Evolutionary conservation across 2,329 filamentous ascomycete genomes (phyloP).

Genomic region (Fusarium brevicatenulatum): DNA sequence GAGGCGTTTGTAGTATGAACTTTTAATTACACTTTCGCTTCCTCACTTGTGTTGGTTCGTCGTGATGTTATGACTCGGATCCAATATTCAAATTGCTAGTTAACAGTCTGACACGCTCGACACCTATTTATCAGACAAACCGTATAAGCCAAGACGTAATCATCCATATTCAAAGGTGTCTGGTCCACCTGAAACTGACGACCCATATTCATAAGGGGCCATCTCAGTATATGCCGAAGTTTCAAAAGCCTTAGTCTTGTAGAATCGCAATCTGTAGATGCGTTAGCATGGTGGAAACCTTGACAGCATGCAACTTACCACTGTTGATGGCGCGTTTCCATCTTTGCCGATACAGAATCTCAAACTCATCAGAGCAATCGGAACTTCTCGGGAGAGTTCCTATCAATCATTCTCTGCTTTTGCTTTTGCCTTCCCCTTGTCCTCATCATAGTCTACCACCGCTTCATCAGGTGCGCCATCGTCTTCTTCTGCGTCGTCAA

Average conservation of each 20-base stretch:
- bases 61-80: not conserved
- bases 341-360: not conserved
- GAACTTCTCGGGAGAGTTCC: not conserved
- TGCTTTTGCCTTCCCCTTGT: conserved; percentile 22
- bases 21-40: conserved; percentile 44
- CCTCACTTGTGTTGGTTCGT: not conserved
- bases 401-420: conserved; percentile 22
- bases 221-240: not conserved
- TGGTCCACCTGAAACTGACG: conserved; percentile 35
- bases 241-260: not conserved
- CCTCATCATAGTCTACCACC: conserved; percentile 29
- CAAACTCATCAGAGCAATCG: not conserved
- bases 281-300: not conserved
- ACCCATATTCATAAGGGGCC: not conserved
- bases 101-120: not conserved
- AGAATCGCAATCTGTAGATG: not conserved
- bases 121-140: conserved; percentile 8
- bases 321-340: not conserved
- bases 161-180: conserved; percentile 32
- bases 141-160: conserved; percentile 34
- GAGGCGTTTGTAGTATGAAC: conserved; percentile 46
- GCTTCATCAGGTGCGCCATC: conserved; percentile 32
- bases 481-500: conserved; percentile 3
- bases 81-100: not conserved
- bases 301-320: not conserved